phyloP scores from a whole-genome alignment of 2,329 filamentous ascomycete species.

The Fusarium falciforme region DNA sequence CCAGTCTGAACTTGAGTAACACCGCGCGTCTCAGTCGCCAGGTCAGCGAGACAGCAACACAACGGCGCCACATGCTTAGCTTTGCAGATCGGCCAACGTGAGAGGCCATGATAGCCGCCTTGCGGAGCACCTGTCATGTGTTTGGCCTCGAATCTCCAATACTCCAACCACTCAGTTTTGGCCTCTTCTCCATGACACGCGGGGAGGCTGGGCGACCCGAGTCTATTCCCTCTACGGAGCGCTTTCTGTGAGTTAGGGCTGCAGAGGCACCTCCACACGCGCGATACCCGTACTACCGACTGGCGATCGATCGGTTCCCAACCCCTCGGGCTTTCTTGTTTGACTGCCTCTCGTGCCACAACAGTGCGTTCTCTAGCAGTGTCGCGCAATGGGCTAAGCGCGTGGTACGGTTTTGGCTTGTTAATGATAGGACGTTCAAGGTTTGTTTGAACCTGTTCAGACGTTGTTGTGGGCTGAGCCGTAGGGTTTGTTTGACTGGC shows the following conservation, averaged over 20 bases:
- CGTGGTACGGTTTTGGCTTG: neutral
- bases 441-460: constrained; percentile 1
- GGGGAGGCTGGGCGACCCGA: constrained; percentile 6
- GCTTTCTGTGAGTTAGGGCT: neutral
- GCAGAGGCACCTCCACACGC: neutral
- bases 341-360: neutral
- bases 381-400: neutral
- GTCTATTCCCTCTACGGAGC: neutral
- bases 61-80: neutral
- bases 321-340: neutral
- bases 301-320: neutral
- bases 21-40: neutral
- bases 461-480: constrained; percentile 10
- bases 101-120: neutral
- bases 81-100: neutral
- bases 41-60: neutral
- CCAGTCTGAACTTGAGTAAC: constrained; percentile 8
- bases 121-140: neutral
- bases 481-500: neutral
- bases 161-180: constrained; percentile 11
- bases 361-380: neutral
- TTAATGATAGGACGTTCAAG: neutral
- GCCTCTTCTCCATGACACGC: neutral
- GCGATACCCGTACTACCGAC: neutral
- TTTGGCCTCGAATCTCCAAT: neutral